Conservation (phyloP, 1,284 basidiomycete genomes). For the Malassezia furfur region DNA sequence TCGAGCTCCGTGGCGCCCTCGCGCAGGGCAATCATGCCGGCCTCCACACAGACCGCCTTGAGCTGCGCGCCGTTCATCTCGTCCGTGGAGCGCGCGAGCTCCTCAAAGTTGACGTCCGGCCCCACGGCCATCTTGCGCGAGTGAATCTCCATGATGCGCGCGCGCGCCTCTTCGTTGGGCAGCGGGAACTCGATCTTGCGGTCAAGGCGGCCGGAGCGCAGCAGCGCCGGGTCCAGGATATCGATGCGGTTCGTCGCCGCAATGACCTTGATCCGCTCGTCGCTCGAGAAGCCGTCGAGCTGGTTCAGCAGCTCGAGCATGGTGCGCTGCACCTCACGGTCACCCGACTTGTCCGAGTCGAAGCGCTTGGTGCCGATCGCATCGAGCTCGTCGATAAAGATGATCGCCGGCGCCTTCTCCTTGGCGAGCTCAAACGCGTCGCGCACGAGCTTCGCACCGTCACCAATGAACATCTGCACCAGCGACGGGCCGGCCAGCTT, state of each 20-base stretch:
- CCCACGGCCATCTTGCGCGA: constrained; percentile 84
- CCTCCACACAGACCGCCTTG: constrained; percentile 65
- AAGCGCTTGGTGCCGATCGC: constrained; percentile 98
- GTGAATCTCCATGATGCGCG: constrained; percentile 67
- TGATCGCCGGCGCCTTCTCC: constrained; percentile 93
- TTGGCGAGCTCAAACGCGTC: constrained; percentile 95
- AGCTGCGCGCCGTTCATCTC: constrained; percentile 65
- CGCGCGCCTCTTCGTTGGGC: constrained; percentile 64
- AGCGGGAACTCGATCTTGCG: constrained; percentile 73
- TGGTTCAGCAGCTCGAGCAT: constrained; percentile 97
- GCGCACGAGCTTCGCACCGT: constrained; percentile 94
- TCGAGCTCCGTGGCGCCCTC: constrained; percentile 66
- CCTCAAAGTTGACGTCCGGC: constrained; percentile 65
- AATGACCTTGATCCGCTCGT: constrained; percentile 97
- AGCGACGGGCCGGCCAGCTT: constrained; percentile 69
- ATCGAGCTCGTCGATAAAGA: constrained; percentile 99
- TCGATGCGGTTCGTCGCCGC: constrained; percentile 98
- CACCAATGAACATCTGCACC: constrained; percentile 81
- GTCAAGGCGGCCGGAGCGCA: constrained; percentile 66
- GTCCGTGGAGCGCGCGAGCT: constrained; percentile 64
- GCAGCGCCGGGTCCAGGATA: constrained; percentile 73
- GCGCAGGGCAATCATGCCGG: constrained; percentile 92
- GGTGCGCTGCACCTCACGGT: constrained; percentile 96
- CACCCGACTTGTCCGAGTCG: constrained; percentile 92
- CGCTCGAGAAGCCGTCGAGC: constrained; percentile 72